Percentiles rank a stretch among this genome's conserved stretches.
These are phyloP conservation scores for Nissolia schottii DNA, from an alignment of 306 rosid genomes.

Conservation along the genomic window DNA sequence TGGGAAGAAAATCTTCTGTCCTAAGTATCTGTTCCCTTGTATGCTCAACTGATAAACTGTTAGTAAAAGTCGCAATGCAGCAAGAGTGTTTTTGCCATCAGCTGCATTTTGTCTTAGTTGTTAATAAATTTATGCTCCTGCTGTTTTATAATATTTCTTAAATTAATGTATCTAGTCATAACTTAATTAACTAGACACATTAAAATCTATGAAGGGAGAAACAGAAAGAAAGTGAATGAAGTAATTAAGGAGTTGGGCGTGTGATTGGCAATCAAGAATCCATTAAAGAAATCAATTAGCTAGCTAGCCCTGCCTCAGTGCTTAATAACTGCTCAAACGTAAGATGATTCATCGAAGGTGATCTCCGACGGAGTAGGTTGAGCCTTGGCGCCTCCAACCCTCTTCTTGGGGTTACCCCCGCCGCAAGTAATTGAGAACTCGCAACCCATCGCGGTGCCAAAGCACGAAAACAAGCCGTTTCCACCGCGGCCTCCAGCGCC, in stretches of 20 bases:
- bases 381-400: background rate
- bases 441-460: constrained; percentile 59
- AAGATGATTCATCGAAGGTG: constrained; percentile 43
- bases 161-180: too few species aligned
- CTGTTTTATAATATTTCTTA: too few species aligned
- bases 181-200: too few species aligned
- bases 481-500: background rate
- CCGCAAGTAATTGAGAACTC: constrained; percentile 72
- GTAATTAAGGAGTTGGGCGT: too few species aligned
- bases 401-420: constrained; percentile 48
- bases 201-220: background rate
- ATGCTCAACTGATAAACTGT: too few species aligned
- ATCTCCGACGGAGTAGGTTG: constrained; percentile 41
- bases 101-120: too few species aligned
- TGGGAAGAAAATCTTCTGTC: background rate
- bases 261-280: too few species aligned
- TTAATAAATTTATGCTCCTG: too few species aligned
- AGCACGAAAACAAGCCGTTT: constrained; percentile 64
- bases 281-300: background rate
- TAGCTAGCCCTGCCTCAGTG: background rate
- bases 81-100: too few species aligned
- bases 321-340: background rate
- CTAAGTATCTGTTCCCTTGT: too few species aligned
- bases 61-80: too few species aligned
- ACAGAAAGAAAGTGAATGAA: too few species aligned